Evolutionary conservation across 192 early-diverging fungal genomes (phyloP), one percentile per base, ranked within the genome.

Genomic region (Phycomyces blakesleeanus): DNA sequence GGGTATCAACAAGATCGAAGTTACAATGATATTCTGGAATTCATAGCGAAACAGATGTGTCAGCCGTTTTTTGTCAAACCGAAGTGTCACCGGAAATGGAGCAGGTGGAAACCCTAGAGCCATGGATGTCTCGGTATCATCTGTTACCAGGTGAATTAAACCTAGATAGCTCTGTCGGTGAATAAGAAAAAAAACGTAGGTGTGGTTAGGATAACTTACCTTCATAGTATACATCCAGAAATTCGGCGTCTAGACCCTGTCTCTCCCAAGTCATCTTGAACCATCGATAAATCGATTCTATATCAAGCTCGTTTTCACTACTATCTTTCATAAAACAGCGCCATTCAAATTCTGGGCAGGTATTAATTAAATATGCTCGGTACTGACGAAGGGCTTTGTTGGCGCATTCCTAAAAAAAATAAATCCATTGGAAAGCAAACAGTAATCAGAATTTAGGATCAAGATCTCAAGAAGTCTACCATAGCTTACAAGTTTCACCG

Each of bases 1-100:
- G 1, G 75, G 68, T 18, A 79, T 69, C 52, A 79, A 26, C 1
- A 79, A 59, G 14, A 64, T 71, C 24, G 73, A 72, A 3, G 67
- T 53, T 29, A 79, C 67, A 0, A 74, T 75, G 2, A 79, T 26
- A 25, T 73, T 74, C 50, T 79, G 77, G 61, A 75, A 75, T 55
- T 79, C 77, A 34, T 75, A 69, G 40, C 75, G 69, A 54, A 79
- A 79, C 15, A 59, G 51, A 21, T 69, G 69, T 3, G 69, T 39
- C 21, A 79, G 26, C 4, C 77, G 67, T 27, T 74, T 69, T 29
- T 73, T 61, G 29, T 79, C 77, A 44, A 79, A 55, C 54, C 73
- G 67, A 44, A 79, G 62, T 1, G 73, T 75, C 27, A 59, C 49
- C 5, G 56, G 63, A 57, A 41, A 71, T 16, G 51, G 42, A n/a